phyloP scores from a whole-genome alignment of 345 rosid species.

The Pseudoturritis turrita region DNA sequence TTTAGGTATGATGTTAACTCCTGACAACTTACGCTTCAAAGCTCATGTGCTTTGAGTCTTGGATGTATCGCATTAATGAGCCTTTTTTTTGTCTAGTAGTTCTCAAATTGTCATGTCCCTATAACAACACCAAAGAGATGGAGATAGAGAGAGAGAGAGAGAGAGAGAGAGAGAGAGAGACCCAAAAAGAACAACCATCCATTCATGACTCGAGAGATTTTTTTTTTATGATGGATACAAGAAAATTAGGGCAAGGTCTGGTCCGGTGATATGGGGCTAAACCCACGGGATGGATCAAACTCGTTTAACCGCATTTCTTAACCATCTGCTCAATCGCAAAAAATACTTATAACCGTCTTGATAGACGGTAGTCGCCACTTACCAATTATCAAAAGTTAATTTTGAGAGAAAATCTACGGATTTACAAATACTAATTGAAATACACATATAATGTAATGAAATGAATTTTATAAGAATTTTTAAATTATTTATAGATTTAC shows the following conservation, averaged over 20 bases:
- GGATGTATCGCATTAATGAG: constrained; percentile 10
- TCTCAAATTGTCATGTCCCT: constrained; percentile 5
- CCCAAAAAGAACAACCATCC: constrained; percentile 5
- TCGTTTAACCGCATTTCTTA: too few relatives aligned
- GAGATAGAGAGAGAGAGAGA: background rate
- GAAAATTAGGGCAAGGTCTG: background rate
- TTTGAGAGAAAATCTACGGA: too few relatives aligned
- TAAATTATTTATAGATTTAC: too few relatives aligned
- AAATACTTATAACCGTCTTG: too few relatives aligned
- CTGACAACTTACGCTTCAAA: constrained; percentile 6
- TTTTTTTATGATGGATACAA: background rate
- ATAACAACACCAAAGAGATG: constrained; percentile 12
- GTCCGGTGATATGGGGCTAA: background rate
- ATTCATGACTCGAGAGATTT: background rate
- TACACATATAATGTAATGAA: too few relatives aligned
- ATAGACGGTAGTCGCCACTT: too few relatives aligned
- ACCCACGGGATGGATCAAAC: background rate
- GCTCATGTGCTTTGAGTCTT: constrained; percentile 22
- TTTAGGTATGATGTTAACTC: constrained; percentile 20
- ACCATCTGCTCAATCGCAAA: too few relatives aligned
- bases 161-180: background rate
- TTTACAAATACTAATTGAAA: too few relatives aligned
- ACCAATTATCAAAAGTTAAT: too few relatives aligned
- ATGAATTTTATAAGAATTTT: too few relatives aligned
- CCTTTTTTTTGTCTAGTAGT: constrained; percentile 21